Evolutionary conservation across 495 filamentous ascomycete genomes (phyloP).

Genomic region (Trichoderma parareesei): DNA sequence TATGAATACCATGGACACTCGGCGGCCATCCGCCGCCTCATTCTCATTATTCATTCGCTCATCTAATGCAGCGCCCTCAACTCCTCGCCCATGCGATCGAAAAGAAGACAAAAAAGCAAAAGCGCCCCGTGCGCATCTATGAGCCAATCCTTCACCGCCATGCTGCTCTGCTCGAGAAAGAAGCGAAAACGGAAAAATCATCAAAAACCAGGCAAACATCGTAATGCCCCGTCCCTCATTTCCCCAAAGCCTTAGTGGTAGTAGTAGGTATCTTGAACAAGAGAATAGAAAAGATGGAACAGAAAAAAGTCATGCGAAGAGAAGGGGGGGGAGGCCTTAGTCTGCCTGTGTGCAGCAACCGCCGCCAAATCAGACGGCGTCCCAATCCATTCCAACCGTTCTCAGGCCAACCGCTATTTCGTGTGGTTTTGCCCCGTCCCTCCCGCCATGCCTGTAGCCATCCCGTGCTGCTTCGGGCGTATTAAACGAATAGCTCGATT

Average conservation of each 20-base stretch:
- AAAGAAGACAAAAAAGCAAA: too few species aligned
- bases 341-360: background rate
- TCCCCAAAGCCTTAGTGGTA: background rate
- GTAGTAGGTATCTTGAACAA: slow-evolving; percentile 3
- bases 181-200: background rate
- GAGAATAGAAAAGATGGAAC: slow-evolving; percentile 13
- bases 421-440: background rate
- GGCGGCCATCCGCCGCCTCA: background rate
- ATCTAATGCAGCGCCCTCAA: background rate
- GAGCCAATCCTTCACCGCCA: background rate
- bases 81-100: too few species aligned
- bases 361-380: slow-evolving; percentile 11
- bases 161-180: background rate
- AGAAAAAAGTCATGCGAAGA: slow-evolving; percentile 2
- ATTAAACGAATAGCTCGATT: background rate
- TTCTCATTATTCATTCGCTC: background rate
- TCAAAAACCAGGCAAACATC: background rate
- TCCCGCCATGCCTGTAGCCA: background rate
- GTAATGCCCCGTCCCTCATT: background rate
- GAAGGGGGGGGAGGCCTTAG: background rate
- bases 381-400: slow-evolving; percentile 14
- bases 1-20: too few species aligned
- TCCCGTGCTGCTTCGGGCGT: background rate
- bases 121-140: background rate
- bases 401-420: background rate